Evolutionary conservation across 495 filamentous ascomycete species (phyloP).

Genomic region (Choiromyces venosus): DNA sequence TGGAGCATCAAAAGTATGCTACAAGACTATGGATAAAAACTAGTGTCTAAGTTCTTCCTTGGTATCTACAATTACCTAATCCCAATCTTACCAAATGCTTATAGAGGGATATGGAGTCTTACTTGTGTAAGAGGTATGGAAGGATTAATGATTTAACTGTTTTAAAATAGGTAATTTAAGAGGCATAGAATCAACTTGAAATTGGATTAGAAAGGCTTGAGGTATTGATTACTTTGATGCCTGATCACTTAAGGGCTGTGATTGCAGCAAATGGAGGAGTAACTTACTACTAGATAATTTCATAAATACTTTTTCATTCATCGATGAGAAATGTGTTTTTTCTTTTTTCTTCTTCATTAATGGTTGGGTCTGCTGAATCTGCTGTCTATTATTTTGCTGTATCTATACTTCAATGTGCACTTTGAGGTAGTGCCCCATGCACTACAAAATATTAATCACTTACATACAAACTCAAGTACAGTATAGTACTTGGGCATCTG

Average conservation of each 20-base stretch:
- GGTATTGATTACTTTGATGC: slow-evolving; percentile 8
- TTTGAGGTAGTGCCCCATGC: too few relatives aligned
- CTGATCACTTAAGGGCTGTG: slow-evolving; percentile 13
- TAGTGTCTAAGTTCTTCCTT: slow-evolving; percentile 6
- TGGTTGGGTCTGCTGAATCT: too few relatives aligned
- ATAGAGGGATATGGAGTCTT: slow-evolving; percentile 12
- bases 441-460: too few relatives aligned
- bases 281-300: too few relatives aligned
- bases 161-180: not conserved
- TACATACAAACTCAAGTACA: too few relatives aligned
- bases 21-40: slow-evolving; percentile 9
- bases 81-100: slow-evolving; percentile 17
- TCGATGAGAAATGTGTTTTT: too few relatives aligned
- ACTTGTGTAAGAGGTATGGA: too few relatives aligned
- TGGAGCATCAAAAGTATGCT: slow-evolving; percentile 19
- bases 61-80: slow-evolving; percentile 19
- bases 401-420: too few relatives aligned
- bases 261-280: slow-evolving; percentile 2
- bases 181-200: slow-evolving; percentile 1
- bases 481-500: too few relatives aligned
- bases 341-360: too few relatives aligned
- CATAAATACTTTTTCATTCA: too few relatives aligned
- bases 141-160: slow-evolving; percentile 1
- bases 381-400: too few relatives aligned
- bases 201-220: slow-evolving; percentile 1